A percentile compares a stretch with the other conserved stretches of the same genome.
phyloP scores from a whole-genome alignment of 2,329 filamentous ascomycete genomes.

The Colletotrichum phormii region DNA sequence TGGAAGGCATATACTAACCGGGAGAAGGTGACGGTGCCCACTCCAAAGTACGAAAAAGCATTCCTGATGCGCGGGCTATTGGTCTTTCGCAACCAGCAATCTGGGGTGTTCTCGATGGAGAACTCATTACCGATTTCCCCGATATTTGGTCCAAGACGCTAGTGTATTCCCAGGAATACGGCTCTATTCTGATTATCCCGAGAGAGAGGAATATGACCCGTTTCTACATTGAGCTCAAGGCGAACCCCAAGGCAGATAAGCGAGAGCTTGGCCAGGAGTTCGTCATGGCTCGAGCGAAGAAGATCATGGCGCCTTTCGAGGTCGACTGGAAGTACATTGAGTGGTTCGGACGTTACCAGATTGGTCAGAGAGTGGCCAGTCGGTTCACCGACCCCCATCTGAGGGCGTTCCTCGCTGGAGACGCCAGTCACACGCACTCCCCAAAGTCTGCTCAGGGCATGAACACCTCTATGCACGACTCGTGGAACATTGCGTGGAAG shows the following conservation, averaged over 20 bases:
- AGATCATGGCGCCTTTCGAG: constrained; percentile 69
- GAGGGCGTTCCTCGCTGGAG: constrained; percentile 76
- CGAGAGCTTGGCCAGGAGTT: constrained; percentile 69
- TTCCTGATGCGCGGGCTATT: constrained; percentile 67
- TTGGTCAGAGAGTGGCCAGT: constrained; percentile 77
- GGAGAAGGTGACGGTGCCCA: constrained; percentile 74
- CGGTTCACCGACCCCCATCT: constrained; percentile 72
- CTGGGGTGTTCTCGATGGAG: constrained; percentile 80
- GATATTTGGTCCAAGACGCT: constrained; percentile 82
- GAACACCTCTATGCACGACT: constrained; percentile 72
- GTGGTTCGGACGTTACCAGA: constrained; percentile 80
- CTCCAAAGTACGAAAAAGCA: constrained; percentile 75
- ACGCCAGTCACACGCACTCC: constrained; percentile 79
- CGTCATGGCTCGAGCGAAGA: constrained; percentile 74
- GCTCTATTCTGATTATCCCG: constrained; percentile 80
- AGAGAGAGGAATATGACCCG: constrained; percentile 79
- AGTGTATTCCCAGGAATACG: constrained; percentile 73
- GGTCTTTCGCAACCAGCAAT: constrained; percentile 64
- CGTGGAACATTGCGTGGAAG: constrained; percentile 70
- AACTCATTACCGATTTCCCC: constrained; percentile 78
- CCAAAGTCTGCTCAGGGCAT: constrained; percentile 78
- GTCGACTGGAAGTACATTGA: constrained; percentile 70
- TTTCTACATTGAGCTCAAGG: constrained; percentile 69
- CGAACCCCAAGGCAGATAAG: constrained; percentile 53
- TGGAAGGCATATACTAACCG: constrained; percentile 6